Base-by-base conservation (phyloP, 371 early-diverging fungal species). In the Actinomucor elegans region DNA sequence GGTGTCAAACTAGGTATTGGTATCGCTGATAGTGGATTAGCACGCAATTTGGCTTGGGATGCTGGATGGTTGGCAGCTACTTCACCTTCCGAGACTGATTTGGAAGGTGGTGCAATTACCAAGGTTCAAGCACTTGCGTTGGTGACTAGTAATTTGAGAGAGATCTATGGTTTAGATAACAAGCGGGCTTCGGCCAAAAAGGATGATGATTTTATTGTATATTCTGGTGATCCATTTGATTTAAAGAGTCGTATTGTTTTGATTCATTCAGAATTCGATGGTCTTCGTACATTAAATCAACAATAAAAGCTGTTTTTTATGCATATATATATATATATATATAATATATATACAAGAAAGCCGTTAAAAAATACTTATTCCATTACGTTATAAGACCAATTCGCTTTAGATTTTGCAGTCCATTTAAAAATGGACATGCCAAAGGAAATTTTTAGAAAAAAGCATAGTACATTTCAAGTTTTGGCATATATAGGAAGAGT, bases 11-110 rank as follows among this genome's bases (percentile, higher is more conserved):
- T 90, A 5, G 86, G 75, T 17, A 44, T 90, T 26, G 80, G 85
- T 23, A 79, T 81, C 0, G 57, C 64, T 6, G 81, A 84, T 50
- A 74, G 83, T 36, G 80, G 83, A n/a, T 64, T 69, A 37, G 81
- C 81, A 3, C 79, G 89, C 44, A 81, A 84, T 33, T 61, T 92
- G 55, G 75, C 83, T 2, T 91, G 88, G 86, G 90, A 87, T 58
- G 89, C 93, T 23, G 90, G 86, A n/a, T 89, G 89, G 90, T 78
- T 79, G 10, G 59, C 71, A 1, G 59, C 56, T 17, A 70, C 77
- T 34, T 75, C 82, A 5, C 67, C 70, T 6, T 41, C 55, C 1
- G 18, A 46, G 0, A 20, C n/a, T 45, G 57, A 37, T 12, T 28
- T 57, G 23, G 41, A 57, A 31, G 27, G 40, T 23, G 69, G 66